Evolutionary conservation across 2,329 filamentous ascomycete species (phyloP), one percentile per base, ranked within the genome.

Genomic region (Aurifilum marmelostoma): DNA sequence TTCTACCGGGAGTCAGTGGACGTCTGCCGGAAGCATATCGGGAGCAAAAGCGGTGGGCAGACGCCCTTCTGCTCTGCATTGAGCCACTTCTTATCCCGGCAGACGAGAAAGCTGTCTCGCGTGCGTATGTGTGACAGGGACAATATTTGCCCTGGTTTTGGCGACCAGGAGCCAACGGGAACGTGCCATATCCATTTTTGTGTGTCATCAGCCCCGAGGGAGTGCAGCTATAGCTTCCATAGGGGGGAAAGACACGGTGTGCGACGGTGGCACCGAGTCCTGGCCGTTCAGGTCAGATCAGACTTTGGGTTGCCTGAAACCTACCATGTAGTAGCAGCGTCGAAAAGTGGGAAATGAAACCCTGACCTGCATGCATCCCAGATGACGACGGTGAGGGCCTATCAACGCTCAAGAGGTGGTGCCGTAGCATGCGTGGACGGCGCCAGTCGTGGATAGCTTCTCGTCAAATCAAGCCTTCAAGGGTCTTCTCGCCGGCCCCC

Each of bases 381-480:
- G 39, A 16, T 37, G 11, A 54, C 2, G n/a, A n/a, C 47, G 18
- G 37, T 27, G 18, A 54, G 21, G 29, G 7, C 47, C 47, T 63
- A 63, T 67, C 58, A 62, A 24, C 5, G 37, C 59, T 41, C 43
- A 21, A 63, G n/a, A 34, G 34, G 47, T 67, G 21, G 6, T 47
- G n/a, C 27, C 29, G 29, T 59, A 21, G 11, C 41, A 63, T 56
- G 66, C 59, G 60, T 67, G 60, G 66, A 29, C 41, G 37, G 27
- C 24, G 24, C 29, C 64, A 66, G 34, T 67, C 50, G 66, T 58
- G 60, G 66, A 67, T 67, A 67, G 50, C 59, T 67, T 67, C 66
- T n/a, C 7, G 39, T 58, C 39, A 50, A 39, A 65, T 65, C 63
- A 52, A 58, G 18, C 34, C 24, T 47, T 27, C 34, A 62, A n/a